Percentiles rank a stretch among this genome's conserved stretches.
These are phyloP conservation scores for Lactarius pseudohatsudake DNA, from an alignment of 768 basidiomycete genomes.

Conservation along the genomic window DNA sequence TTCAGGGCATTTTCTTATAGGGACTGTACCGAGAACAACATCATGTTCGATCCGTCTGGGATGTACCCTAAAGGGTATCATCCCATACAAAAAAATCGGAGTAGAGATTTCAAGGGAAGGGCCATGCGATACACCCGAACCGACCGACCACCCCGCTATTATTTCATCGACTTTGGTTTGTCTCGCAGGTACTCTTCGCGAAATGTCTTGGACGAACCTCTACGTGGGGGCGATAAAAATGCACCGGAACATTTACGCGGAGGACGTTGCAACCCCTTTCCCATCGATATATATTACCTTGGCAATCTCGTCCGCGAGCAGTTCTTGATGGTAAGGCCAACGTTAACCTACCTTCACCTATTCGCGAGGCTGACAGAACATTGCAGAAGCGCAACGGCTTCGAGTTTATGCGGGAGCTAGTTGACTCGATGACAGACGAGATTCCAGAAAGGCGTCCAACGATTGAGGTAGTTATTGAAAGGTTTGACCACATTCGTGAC, in stretches of 20 bases:
- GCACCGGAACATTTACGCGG: constrained; percentile 31
- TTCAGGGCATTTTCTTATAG: not conserved
- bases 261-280: constrained; percentile 30
- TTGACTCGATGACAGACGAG: constrained; percentile 38
- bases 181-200: constrained; percentile 27
- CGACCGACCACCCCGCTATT: constrained; percentile 31
- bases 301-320: constrained; percentile 30
- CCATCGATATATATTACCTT: constrained; percentile 31
- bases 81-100: constrained; percentile 8
- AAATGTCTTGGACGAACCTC: constrained; percentile 20
- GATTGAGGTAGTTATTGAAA: constrained; percentile 21
- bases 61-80: constrained; percentile 22
- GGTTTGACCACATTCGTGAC: constrained; percentile 6
- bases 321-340: constrained; percentile 20
- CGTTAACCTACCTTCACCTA: not conserved
- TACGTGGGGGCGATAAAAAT: constrained; percentile 32
- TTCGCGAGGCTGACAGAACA: not conserved
- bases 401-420: constrained; percentile 22
- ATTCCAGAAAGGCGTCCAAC: constrained; percentile 38
- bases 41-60: constrained; percentile 21
- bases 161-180: constrained; percentile 36
- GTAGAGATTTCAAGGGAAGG: constrained; percentile 8
- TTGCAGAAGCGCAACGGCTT: constrained; percentile 28
- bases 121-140: constrained; percentile 31
- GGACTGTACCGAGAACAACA: constrained; percentile 22